Percentiles rank a stretch among this genome's conserved stretches.
Conservation (phyloP, 495 filamentous ascomycete species). For the Hamigera avellanea region DNA sequence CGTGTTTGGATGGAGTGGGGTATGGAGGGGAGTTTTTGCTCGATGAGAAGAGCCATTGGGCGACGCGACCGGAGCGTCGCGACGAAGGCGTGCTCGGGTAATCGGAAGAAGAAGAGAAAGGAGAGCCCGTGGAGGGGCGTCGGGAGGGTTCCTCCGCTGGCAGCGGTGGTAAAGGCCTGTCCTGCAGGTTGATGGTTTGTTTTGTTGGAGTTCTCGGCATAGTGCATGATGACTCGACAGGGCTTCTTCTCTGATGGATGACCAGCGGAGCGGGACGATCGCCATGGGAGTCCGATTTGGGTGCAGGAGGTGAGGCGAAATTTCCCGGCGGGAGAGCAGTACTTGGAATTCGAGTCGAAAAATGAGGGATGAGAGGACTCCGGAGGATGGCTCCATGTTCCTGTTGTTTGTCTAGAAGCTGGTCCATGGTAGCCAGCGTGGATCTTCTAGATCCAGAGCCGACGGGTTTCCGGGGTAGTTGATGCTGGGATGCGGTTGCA, state of each 20-base stretch:
- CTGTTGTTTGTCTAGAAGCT: constrained; percentile 11
- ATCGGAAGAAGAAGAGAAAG: constrained; percentile 1
- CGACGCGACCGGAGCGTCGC: constrained; percentile 17
- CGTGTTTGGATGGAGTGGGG: constrained; percentile 7
- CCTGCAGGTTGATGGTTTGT: constrained; percentile 10
- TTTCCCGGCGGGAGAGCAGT: constrained; percentile 7
- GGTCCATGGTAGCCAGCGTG: constrained; percentile 16
- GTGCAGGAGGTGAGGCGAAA: constrained; percentile 4
- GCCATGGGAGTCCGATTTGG: no score
- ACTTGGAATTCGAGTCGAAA: constrained; percentile 17
- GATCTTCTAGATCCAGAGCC: constrained; percentile 22
- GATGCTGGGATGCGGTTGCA: constrained; percentile 17
- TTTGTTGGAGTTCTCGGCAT: constrained; percentile 5
- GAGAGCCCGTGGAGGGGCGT: constrained; percentile 4
- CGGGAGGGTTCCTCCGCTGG: constrained; percentile 2
- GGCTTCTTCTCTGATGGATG: background rate
- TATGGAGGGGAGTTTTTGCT: constrained; percentile 3
- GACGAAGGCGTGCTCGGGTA: constrained; percentile 10
- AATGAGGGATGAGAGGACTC: constrained; percentile 30
- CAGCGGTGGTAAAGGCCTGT: constrained; percentile 9
- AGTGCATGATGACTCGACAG: constrained; percentile 1
- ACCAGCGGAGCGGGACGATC: no score
- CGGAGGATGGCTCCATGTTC: constrained; percentile 4
- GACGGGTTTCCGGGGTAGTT: constrained; percentile 30
- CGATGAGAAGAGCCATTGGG: constrained; percentile 23